Conservation (phyloP, 805 yeast species). For the Barnettozyma salicaria region DNA sequence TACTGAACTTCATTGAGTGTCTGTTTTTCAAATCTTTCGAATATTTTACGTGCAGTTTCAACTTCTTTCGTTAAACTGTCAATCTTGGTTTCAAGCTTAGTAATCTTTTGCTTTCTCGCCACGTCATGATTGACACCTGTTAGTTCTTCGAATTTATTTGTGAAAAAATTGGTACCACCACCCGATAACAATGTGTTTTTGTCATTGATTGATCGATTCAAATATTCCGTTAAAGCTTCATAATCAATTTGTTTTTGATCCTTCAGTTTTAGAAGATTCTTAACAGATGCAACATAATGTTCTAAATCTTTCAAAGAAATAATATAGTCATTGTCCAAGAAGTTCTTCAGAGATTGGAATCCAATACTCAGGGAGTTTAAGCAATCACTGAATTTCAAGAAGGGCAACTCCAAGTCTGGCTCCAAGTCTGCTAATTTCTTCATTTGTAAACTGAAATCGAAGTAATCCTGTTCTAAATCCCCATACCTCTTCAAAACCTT, state of each 20-base stretch:
- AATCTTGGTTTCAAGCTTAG: constrained; percentile 44
- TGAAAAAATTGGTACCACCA: constrained; percentile 47
- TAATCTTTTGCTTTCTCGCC: constrained; percentile 45
- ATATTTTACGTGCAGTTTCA: constrained; percentile 42
- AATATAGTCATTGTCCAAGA: constrained; percentile 72
- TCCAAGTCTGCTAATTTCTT: constrained; percentile 58
- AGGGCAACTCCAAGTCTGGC: constrained; percentile 31
- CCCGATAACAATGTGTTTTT: constrained; percentile 47
- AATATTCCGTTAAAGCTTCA: constrained; percentile 78
- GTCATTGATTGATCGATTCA: constrained; percentile 65
- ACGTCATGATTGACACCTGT: constrained; percentile 58
- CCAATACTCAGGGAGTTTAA: constrained; percentile 38
- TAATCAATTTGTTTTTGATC: constrained; percentile 90
- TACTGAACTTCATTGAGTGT: constrained; percentile 50
- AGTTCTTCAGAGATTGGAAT: constrained; percentile 38
- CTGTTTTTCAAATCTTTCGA: constrained; percentile 51
- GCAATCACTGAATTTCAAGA: constrained; percentile 42
- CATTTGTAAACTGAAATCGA: constrained; percentile 64
- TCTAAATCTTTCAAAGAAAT: constrained; percentile 83
- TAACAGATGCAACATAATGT: constrained; percentile 63
- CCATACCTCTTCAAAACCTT: constrained; percentile 67
- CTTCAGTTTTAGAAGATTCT: constrained; percentile 68
- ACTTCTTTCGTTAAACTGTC: constrained; percentile 45
- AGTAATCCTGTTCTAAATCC: constrained; percentile 68
- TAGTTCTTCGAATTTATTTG: constrained; percentile 53